phyloP scores from a whole-genome alignment of 352 stramenopile genomes.

The Thalassiosira livingstoniorum region DNA sequence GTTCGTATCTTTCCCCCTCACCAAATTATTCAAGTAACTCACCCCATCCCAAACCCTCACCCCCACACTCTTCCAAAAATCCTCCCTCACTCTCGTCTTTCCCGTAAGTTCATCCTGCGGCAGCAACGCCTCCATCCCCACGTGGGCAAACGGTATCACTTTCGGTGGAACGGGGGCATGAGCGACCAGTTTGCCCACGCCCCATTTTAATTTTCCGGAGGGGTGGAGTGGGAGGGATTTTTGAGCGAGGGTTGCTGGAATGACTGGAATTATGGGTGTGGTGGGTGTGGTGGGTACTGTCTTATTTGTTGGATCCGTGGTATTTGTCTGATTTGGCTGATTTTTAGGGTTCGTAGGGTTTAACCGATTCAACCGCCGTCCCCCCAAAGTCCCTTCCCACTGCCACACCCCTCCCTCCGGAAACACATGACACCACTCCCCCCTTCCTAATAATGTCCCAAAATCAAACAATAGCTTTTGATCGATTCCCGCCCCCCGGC shows the following conservation, averaged over 20 bases:
- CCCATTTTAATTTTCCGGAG: conserved; percentile 68
- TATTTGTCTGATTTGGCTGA: too few species aligned
- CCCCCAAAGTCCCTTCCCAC: conserved; percentile 50
- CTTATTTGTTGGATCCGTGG: too few species aligned
- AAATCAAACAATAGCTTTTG: conserved; percentile 64
- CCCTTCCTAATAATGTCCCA: conserved; percentile 43
- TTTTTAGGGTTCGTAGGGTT: too few species aligned
- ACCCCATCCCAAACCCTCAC: too few species aligned
- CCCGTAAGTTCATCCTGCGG: conserved; percentile 57
- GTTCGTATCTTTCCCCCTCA: neutral
- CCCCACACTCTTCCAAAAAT: conserved; percentile 16
- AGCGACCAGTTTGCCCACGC: conserved; percentile 66
- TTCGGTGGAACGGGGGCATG: conserved; percentile 56
- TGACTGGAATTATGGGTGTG: too few species aligned
- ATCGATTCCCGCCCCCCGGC: conserved; percentile 59
- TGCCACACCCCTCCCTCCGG: conserved; percentile 69
- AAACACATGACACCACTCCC: conserved; percentile 71
- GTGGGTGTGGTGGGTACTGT: too few species aligned
- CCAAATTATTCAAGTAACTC: neutral
- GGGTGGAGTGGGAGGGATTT: conserved; percentile 28
- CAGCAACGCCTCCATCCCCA: conserved; percentile 63
- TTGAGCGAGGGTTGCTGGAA: conserved; percentile 37
- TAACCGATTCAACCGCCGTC: conserved; percentile 27
- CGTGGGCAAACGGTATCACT: conserved; percentile 68
- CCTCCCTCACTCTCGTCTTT: conserved; percentile 54